Evolutionary conservation across 768 basidiomycete genomes (phyloP).

Genomic region (Cantharellus anzutake): DNA sequence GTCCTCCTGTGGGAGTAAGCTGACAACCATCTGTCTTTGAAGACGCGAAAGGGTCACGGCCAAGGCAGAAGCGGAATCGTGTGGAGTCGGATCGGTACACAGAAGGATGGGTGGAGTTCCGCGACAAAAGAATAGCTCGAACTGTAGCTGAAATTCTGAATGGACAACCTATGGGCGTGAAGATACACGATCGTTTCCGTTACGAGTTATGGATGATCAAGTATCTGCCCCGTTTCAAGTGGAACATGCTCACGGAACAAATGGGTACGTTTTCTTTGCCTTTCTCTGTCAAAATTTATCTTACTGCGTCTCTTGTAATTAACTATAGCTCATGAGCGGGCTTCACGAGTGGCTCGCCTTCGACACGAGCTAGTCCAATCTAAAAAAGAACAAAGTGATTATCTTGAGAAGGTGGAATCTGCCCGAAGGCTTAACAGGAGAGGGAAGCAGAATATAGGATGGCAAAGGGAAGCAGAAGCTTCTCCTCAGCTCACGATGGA

Average conservation of each 20-base stretch:
- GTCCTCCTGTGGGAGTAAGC: neutral
- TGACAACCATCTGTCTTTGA: neutral
- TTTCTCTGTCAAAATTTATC: neutral
- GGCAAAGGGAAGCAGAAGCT: neutral
- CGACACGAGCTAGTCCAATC: conserved; percentile 84
- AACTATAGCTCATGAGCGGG: conserved; percentile 71
- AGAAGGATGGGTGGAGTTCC: conserved; percentile 98
- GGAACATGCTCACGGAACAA: conserved; percentile 98
- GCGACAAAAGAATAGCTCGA: conserved; percentile 79
- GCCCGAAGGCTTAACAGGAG: conserved; percentile 29
- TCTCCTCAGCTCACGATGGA: neutral
- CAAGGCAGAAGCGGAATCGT: conserved; percentile 59
- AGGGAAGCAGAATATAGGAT: too few species aligned
- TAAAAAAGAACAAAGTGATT: conserved; percentile 73
- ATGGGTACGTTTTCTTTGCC: conserved; percentile 46
- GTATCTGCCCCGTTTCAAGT: conserved; percentile 93
- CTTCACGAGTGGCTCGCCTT: conserved; percentile 71
- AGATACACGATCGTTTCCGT: conserved; percentile 76
- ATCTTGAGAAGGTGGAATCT: conserved; percentile 85
- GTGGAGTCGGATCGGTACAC: conserved; percentile 78
- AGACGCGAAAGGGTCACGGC: conserved; percentile 81
- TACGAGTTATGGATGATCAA: conserved; percentile 99
- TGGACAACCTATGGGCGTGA: conserved; percentile 86
- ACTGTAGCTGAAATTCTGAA: conserved; percentile 90
- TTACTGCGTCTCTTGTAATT: neutral